A percentile compares a stretch with the other conserved stretches of the same genome.
phyloP scores from a whole-genome alignment of 768 basidiomycete genomes.

The Leccinum olivaceopallidum region DNA sequence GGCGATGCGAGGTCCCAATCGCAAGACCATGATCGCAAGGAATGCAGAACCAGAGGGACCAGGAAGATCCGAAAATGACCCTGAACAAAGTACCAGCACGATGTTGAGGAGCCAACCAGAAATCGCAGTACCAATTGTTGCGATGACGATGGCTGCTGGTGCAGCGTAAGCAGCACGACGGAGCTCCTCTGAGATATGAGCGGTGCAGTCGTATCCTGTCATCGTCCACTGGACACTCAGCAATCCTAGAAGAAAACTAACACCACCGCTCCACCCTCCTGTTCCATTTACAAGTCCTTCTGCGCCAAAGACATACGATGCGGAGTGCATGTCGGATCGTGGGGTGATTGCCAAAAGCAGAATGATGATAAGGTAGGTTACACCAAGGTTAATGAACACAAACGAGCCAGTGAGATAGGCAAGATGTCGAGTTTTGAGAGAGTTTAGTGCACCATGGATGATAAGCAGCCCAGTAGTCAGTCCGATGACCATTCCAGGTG shows the following conservation, averaged over 20 bases:
- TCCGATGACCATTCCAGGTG: slow-evolving; percentile 42
- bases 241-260: slow-evolving; percentile 47
- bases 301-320: slow-evolving; percentile 56
- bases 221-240: slow-evolving; percentile 52
- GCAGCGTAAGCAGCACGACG: slow-evolving; percentile 51
- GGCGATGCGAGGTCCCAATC: slow-evolving; percentile 51
- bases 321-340: slow-evolving; percentile 54
- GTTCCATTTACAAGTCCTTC: slow-evolving; percentile 40
- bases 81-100: slow-evolving; percentile 58
- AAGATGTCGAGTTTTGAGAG: slow-evolving; percentile 41
- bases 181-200: slow-evolving; percentile 44
- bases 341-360: slow-evolving; percentile 44
- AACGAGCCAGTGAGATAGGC: slow-evolving; percentile 35
- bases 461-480: slow-evolving; percentile 41
- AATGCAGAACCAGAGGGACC: slow-evolving; percentile 56
- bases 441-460: slow-evolving; percentile 45
- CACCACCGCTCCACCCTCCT: slow-evolving; percentile 42
- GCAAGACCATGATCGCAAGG: slow-evolving; percentile 54
- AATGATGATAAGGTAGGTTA: slow-evolving; percentile 43
- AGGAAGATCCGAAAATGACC: slow-evolving; percentile 47
- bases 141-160: slow-evolving; percentile 44
- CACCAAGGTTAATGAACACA: slow-evolving; percentile 48
- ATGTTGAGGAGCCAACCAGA: slow-evolving; percentile 70
- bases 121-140: slow-evolving; percentile 47
- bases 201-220: slow-evolving; percentile 34